phyloP scores from a whole-genome alignment of 2,329 filamentous ascomycete genomes.

The Pestalotiopsis sp. region DNA sequence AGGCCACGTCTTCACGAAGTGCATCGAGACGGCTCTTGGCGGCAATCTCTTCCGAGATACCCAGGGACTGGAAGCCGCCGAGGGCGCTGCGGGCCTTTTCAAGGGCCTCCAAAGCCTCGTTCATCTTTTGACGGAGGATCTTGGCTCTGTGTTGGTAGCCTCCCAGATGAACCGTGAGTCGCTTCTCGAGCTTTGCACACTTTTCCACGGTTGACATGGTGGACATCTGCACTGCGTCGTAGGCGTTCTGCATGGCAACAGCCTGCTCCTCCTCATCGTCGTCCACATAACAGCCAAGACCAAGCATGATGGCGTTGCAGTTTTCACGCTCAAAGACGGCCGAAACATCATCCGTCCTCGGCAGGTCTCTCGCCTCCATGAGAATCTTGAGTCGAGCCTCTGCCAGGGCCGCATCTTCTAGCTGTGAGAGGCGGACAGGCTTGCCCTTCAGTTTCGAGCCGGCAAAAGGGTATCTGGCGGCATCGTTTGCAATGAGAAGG shows the following conservation, averaged over 20 bases:
- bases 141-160: slow-evolving; percentile 89
- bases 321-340: slow-evolving; percentile 56
- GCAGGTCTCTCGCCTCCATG: slow-evolving; percentile 63
- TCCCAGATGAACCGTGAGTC: slow-evolving; percentile 82
- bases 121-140: slow-evolving; percentile 77
- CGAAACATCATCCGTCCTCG: slow-evolving; percentile 54
- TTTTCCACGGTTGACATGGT: slow-evolving; percentile 77
- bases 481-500: slow-evolving; percentile 80
- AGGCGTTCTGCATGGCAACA: slow-evolving; percentile 67
- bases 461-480: slow-evolving; percentile 72
- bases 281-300: slow-evolving; percentile 78
- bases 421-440: slow-evolving; percentile 59
- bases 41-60: slow-evolving; percentile 79
- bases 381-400: slow-evolving; percentile 78
- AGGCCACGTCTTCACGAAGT: slow-evolving; percentile 81
- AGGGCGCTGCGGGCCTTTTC: slow-evolving; percentile 74
- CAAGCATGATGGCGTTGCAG: slow-evolving; percentile 67
- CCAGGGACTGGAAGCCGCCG: slow-evolving; percentile 73
- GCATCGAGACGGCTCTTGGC: slow-evolving; percentile 72
- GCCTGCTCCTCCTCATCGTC: slow-evolving; percentile 73
- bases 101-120: slow-evolving; percentile 73
- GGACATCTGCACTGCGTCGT: slow-evolving; percentile 77
- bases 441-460: slow-evolving; percentile 67
- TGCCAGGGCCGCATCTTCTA: slow-evolving; percentile 74
- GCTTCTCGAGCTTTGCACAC: slow-evolving; percentile 90